Evolutionary conservation across 768 basidiomycete genomes (phyloP), one percentile per base, ranked within the genome.

Genomic region (Rhizopogon rudus): DNA sequence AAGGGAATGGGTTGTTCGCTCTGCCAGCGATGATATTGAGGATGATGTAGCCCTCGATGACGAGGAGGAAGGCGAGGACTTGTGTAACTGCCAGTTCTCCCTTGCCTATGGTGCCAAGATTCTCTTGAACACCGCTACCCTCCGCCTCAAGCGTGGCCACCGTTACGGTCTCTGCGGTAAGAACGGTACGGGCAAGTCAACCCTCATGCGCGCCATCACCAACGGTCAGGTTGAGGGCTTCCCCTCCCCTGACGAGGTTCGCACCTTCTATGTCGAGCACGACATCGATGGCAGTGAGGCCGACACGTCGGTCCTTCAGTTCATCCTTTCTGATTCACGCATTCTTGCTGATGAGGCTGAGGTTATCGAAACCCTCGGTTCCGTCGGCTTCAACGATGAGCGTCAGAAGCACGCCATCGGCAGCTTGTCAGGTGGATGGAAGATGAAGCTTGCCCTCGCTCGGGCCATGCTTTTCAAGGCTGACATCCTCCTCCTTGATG

Each of bases 261-360:
- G 95, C 71, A 98, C 95, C 59, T 98, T 96, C 86, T 98, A 97
- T 76, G 95, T 98, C 70, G 95, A 96, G 81, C 95, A 98, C 81
- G 95, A 98, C 71, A 97, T 98, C 61, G 95, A 98, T 66, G 95
- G 95, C 48, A 88, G 84, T 68, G 95, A 97, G 73, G 95, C 83
- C 58, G 90, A 91, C 14, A 97, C 88, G 52, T 87, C 93, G 43
- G 89, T 97, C 57, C 81, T 94, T 55, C 76, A 91, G 71, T 97
- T 94, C 78, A 94, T 97, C 61, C 67, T 92, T 59, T 67, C 75
- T 56, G 95, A 97, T 75, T 85, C 84, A 69, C 94, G 95, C 66
- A 80, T 97, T 64, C 79, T 81, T 46, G 91, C 83, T 20, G 57
- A 61, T 57, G 76, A 85, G 71, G 75, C 81, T 57, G 94, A 97